Evolutionary conservation across 306 rosid genomes (phyloP), one percentile per base, ranked within the genome.

Genomic region (Begonia loranthoides): DNA sequence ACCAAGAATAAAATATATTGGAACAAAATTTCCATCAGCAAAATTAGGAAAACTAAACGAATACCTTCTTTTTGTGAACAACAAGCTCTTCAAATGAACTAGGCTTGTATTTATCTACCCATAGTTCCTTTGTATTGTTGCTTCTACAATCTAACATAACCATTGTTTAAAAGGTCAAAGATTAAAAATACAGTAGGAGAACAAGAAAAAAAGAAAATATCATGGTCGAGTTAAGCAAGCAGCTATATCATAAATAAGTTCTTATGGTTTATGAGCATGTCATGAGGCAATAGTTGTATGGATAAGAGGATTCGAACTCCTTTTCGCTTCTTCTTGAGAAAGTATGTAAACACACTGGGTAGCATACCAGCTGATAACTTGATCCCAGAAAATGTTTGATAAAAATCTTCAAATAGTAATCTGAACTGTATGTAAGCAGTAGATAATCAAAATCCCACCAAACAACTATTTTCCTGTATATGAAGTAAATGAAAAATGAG

Each of bases 11-110:
- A 41, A 45, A 5, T 13, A 49, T 34, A 59, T 51, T 47, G 54
- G 50, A 34, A 66, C 9, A 43, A 15, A 17, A 52, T 52, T 58
- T 56, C 59, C 7, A 59, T 41, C 13, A 24, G 38, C 60, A 53
- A 57, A 41, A 57, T 52, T 16, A 65, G 56, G 15, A 67, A 55
- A 50, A 50, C 41, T 15, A 56, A 11, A 15, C 54, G 28, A 13
- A 28, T 28, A 85, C 97, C 92, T 90, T 90, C 68, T 79, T 90
- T 75, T 85, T 85, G 62, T 85, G 85, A 70, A 85, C 97, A 41
- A 94, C 83, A 17, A 90, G 95, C 66, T 90, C 95, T 51, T 79
- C 86, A 41, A 82, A 65, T 1, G 71, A 82, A 62, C 6, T 46
- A 40, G 95, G 97, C 70, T 72, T 73, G 76, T 89, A 82, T 63